phyloP scores from a whole-genome alignment of 2,329 filamentous ascomycete species.

The Nigrospora sphaerica region DNA sequence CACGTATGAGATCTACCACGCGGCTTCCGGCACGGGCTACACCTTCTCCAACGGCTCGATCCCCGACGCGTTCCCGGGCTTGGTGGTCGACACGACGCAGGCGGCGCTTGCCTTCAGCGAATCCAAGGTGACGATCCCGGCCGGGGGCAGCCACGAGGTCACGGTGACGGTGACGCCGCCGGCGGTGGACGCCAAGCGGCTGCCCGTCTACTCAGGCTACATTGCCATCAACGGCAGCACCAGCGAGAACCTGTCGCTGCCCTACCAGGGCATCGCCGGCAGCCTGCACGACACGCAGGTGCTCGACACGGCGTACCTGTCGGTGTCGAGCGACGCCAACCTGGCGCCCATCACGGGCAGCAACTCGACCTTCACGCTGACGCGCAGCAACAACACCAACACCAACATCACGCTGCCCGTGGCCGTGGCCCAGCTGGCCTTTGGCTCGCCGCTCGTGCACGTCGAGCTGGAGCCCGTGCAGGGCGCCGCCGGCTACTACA shows the following conservation, averaged over 20 bases:
- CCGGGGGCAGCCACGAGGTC: slow-evolving; percentile 22
- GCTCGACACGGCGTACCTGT: slow-evolving; percentile 26
- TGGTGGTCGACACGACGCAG: slow-evolving; percentile 28
- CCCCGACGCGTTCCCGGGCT: slow-evolving; percentile 36
- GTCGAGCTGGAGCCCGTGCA: slow-evolving; percentile 33
- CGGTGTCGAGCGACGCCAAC: slow-evolving; percentile 25
- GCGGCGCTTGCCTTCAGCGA: slow-evolving; percentile 36
- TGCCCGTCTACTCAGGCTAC: slow-evolving; percentile 42
- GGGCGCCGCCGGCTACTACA: slow-evolving; percentile 23
- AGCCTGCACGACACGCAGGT: slow-evolving; percentile 27
- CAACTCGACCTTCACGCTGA: slow-evolving; percentile 17
- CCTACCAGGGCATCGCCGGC: slow-evolving; percentile 31
- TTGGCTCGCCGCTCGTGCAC: slow-evolving; percentile 37
- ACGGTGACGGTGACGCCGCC: slow-evolving; percentile 39
- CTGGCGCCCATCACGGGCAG: slow-evolving; percentile 12
- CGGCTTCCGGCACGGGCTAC: slow-evolving; percentile 46
- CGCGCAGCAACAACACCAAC: slow-evolving; percentile 11
- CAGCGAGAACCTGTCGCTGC: slow-evolving; percentile 22
- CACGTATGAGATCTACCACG: slow-evolving; percentile 44
- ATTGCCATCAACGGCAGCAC: slow-evolving; percentile 32
- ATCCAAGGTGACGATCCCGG: slow-evolving; percentile 20
- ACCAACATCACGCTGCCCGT: slow-evolving; percentile 27
- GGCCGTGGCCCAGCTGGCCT: slow-evolving; percentile 31
- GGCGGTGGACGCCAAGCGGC: slow-evolving; percentile 25
- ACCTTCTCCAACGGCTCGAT: slow-evolving; percentile 33